Evolutionary conservation across 495 filamentous ascomycete species (phyloP).

Genomic region (Xylaria scruposa): DNA sequence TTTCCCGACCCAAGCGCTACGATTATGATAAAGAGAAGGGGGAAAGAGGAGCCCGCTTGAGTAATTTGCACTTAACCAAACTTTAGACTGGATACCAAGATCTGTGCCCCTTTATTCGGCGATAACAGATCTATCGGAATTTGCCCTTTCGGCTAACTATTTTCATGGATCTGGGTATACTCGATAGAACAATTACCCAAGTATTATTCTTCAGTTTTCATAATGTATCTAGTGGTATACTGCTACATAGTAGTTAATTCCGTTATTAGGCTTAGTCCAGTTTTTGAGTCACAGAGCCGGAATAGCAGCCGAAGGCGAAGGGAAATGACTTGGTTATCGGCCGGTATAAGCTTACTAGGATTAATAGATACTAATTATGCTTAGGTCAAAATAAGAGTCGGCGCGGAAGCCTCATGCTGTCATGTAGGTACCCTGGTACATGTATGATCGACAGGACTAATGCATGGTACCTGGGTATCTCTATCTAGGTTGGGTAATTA

Average conservation of each 20-base stretch:
- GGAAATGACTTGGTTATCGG: background rate
- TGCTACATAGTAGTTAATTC: too few species aligned
- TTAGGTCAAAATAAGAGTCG: background rate
- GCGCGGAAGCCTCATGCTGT: background rate
- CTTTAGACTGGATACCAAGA: background rate
- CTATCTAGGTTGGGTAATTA: background rate
- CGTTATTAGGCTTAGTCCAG: too few species aligned
- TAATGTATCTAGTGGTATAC: too few species aligned
- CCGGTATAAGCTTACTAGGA: background rate
- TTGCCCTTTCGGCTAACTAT: background rate
- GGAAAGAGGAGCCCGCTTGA: background rate
- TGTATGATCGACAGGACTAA: background rate
- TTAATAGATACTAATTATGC: too few species aligned
- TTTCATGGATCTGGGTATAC: too few species aligned
- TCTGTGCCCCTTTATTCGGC: background rate
- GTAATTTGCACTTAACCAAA: background rate
- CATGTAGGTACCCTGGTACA: background rate
- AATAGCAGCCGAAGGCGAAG: background rate
- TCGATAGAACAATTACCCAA: too few species aligned
- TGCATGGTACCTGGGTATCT: background rate
- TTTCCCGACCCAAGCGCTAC: background rate
- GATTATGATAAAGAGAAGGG: conserved; percentile 1
- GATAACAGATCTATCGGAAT: background rate
- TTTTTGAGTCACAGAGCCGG: too few species aligned
- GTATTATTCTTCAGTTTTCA: too few species aligned